A percentile compares a stretch with the other conserved stretches of the same genome.
Evolutionary conservation across 2,329 filamentous ascomycete species (phyloP).

Genomic region (Cladorrhinum sp.): DNA sequence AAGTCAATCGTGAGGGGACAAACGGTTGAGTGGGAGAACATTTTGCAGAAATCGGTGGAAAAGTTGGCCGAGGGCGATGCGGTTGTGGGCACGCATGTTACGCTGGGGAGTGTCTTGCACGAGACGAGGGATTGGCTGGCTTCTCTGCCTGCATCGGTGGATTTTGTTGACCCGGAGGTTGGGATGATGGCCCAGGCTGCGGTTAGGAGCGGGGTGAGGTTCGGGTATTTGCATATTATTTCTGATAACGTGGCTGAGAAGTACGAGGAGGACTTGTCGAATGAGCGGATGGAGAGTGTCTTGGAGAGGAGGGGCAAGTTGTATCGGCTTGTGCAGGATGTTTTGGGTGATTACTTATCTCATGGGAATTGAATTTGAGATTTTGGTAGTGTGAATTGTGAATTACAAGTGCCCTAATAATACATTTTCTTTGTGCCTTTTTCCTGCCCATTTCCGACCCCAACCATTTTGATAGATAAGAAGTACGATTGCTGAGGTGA

Average conservation of each 20-base stretch:
- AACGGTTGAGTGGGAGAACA: constrained; percentile 4
- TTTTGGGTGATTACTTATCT: constrained; percentile 1
- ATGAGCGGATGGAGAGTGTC: constrained; percentile 5
- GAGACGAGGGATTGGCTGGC: constrained; percentile 8
- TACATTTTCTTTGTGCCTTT: background rate
- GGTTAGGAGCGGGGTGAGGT: constrained; percentile 5
- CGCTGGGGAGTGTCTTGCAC: constrained; percentile 6
- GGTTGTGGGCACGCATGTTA: background rate
- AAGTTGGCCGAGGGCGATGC: background rate
- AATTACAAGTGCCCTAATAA: background rate
- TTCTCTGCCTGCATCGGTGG: background rate
- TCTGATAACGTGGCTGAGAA: constrained; percentile 8
- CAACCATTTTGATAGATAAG: too few species aligned
- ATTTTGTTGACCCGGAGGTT: constrained; percentile 13
- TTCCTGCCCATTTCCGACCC: background rate
- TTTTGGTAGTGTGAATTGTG: background rate
- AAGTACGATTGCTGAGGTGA: too few species aligned
- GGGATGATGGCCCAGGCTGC: constrained; percentile 9
- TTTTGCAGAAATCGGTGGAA: background rate
- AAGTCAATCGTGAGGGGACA: background rate
- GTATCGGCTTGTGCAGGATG: constrained; percentile 1
- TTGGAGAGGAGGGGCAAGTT: background rate
- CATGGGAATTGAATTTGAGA: background rate
- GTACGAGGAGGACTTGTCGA: constrained; percentile 10
- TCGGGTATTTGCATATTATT: constrained; percentile 10